Percentiles rank a stretch among this genome's conserved stretches.
Evolutionary conservation across 441 rosid species (phyloP).

Genomic region (Melastoma candidum): DNA sequence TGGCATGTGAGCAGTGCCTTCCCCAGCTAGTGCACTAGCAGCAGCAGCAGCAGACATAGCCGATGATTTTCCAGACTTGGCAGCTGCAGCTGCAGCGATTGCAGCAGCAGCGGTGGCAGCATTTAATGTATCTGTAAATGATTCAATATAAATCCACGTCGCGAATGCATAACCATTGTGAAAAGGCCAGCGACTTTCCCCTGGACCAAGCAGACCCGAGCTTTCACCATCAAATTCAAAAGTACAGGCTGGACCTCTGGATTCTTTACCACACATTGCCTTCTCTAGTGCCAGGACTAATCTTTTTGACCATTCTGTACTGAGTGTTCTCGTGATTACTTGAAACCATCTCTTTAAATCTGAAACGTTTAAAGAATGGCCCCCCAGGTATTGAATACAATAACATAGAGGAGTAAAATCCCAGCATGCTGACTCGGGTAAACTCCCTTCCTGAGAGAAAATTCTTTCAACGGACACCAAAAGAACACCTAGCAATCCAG

Average conservation of each 20-base stretch:
- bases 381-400: slow-evolving; percentile 86
- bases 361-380: slow-evolving; percentile 77
- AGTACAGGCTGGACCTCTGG: slow-evolving; percentile 88
- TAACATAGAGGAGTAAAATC: slow-evolving; percentile 64
- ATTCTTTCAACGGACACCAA: slow-evolving; percentile 79
- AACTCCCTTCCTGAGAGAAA: slow-evolving; percentile 52
- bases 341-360: slow-evolving; percentile 83
- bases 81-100: slow-evolving; percentile 97
- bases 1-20: slow-evolving; percentile 99
- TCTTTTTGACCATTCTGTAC: slow-evolving; percentile 58
- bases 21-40: slow-evolving; percentile 99
- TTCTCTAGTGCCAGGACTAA: slow-evolving; percentile 83
- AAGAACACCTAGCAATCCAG: slow-evolving; percentile 87
- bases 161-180: slow-evolving; percentile 90
- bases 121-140: slow-evolving; percentile 97
- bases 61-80: slow-evolving; percentile 96
- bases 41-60: slow-evolving; percentile 99
- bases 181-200: slow-evolving; percentile 99
- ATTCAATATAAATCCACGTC: slow-evolving; percentile 98
- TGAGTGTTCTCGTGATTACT: slow-evolving; percentile 51
- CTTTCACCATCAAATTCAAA: slow-evolving; percentile 99
- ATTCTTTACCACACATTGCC: slow-evolving; percentile 91
- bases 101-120: slow-evolving; percentile 99
- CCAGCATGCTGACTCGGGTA: slow-evolving; percentile 45
- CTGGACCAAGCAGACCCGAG: slow-evolving; percentile 99